These are phyloP conservation scores for Pinus albicaulis DNA, from an alignment of 75 land plant species.

Conservation along the genomic window DNA sequence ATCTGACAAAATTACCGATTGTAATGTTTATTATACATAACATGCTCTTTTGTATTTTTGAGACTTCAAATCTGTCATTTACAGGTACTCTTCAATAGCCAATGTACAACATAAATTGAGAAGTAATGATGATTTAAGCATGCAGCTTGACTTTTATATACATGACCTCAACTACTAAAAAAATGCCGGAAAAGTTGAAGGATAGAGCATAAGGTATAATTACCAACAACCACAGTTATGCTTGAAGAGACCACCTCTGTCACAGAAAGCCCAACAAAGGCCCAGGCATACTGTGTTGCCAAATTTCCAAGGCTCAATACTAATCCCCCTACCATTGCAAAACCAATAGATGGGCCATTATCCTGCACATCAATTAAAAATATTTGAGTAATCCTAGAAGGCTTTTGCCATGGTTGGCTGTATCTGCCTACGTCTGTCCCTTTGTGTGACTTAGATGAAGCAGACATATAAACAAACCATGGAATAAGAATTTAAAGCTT, in stretches of 20 bases:
- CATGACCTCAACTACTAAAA: slow-evolving; percentile 5
- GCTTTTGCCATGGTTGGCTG: no score
- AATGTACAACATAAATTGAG: neutral
- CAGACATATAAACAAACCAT: no score
- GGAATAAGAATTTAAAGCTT: no score
- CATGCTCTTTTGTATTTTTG: no score
- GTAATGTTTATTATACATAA: no score
- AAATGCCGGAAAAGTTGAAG: slow-evolving; percentile 1
- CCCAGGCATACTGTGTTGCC: slow-evolving; percentile 93
- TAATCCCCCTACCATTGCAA: slow-evolving; percentile 93
- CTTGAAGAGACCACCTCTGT: slow-evolving; percentile 89
- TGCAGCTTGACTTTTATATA: neutral
- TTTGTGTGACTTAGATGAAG: no score
- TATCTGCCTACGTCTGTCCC: no score
- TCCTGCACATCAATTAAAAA: slow-evolving; percentile 57
- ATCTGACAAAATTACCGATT: no score
- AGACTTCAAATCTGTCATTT: no score
- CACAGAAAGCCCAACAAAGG: slow-evolving; percentile 92
- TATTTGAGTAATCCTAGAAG: slow-evolving; percentile 25
- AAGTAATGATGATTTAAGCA: neutral
- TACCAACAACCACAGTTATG: slow-evolving; percentile 96
- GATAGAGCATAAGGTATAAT: slow-evolving; percentile 1
- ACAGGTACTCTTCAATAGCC: no score
- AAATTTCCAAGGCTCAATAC: slow-evolving; percentile 92
- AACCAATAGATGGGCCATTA: slow-evolving; percentile 83